A percentile compares a stretch with the other conserved stretches of the same genome.
These are phyloP conservation scores for Azolla pinnata DNA, from an alignment of 75 land plant genomes.

Conservation along the genomic window DNA sequence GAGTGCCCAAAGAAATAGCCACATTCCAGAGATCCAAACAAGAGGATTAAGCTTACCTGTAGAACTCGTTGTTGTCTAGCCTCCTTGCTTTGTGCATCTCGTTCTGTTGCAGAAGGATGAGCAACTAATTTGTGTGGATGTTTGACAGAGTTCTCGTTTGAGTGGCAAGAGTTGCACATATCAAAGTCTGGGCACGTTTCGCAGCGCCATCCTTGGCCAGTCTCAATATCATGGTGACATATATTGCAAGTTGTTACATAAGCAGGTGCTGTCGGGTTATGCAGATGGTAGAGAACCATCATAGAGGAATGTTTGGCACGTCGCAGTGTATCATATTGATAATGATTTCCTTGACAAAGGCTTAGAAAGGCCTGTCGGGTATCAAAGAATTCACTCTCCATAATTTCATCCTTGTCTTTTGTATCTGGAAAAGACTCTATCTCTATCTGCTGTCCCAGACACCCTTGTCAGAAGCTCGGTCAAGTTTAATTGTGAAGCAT, in stretches of 20 bases:
- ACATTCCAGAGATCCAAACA: too few species aligned
- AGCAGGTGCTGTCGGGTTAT: constrained; percentile 45
- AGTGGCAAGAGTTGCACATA: constrained; percentile 32
- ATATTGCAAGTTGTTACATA: constrained; percentile 28
- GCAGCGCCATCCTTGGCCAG: constrained; percentile 49
- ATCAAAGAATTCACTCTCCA: constrained; percentile 52
- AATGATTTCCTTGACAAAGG: constrained; percentile 59
- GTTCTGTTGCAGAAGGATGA: constrained; percentile 26
- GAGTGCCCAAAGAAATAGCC: too few species aligned
- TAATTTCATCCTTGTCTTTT: constrained; percentile 48
- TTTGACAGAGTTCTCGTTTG: constrained; percentile 15
- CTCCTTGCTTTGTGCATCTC: constrained; percentile 43
- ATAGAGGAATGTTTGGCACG: constrained; percentile 81
- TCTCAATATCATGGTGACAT: constrained; percentile 39
- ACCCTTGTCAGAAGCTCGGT: too few species aligned
- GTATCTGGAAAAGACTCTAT: constrained; percentile 39
- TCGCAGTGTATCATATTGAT: constrained; percentile 73
- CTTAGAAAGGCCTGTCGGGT: constrained; percentile 50
- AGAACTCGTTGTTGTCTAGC: constrained; percentile 38
- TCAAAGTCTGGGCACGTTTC: constrained; percentile 43
- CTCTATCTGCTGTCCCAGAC: constrained; percentile 30
- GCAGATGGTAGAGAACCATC: constrained; percentile 70
- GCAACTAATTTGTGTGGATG: constrained; percentile 35
- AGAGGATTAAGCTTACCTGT: too few species aligned
- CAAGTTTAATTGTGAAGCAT: neutral